These are phyloP conservation scores for Trichophyton benhamiae DNA, from an alignment of 2,329 filamentous ascomycete species.

Conservation along the genomic window DNA sequence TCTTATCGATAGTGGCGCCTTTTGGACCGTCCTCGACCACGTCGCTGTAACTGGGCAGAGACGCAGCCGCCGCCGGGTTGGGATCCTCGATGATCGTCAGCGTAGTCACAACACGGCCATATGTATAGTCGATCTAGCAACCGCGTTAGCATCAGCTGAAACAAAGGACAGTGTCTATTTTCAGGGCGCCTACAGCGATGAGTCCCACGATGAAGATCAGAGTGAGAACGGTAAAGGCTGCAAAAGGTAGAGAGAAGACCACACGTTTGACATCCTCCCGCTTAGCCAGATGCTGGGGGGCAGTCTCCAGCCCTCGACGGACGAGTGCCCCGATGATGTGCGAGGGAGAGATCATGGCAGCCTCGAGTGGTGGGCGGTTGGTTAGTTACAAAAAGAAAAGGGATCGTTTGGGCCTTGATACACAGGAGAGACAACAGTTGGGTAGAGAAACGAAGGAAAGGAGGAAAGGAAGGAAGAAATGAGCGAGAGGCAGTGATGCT, in stretches of 20 bases:
- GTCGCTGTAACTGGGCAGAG: slow-evolving; percentile 34
- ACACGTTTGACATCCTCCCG: slow-evolving; percentile 14
- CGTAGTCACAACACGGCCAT: slow-evolving; percentile 47
- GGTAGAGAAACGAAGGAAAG: too few relatives aligned
- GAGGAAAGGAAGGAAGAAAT: too few relatives aligned
- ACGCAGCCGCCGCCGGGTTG: slow-evolving; percentile 26
- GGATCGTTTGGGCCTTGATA: neutral
- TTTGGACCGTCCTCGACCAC: slow-evolving; percentile 13
- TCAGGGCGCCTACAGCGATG: slow-evolving; percentile 19
- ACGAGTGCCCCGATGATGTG: slow-evolving; percentile 16
- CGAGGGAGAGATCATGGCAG: neutral
- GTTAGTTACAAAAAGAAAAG: neutral
- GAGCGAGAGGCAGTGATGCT: too few relatives aligned
- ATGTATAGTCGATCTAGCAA: slow-evolving; percentile 42
- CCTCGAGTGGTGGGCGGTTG: neutral
- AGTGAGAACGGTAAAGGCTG: slow-evolving; percentile 21
- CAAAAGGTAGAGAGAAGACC: slow-evolving; percentile 19
- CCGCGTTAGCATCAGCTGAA: neutral
- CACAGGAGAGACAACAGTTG: too few relatives aligned
- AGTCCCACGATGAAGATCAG: slow-evolving; percentile 17
- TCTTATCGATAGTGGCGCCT: slow-evolving; percentile 14
- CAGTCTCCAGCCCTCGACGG: slow-evolving; percentile 27
- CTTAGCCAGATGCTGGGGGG: slow-evolving; percentile 10
- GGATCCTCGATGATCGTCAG: slow-evolving; percentile 54
- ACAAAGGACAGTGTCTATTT: neutral